Base-by-base conservation (phyloP, 169 alveolate genomes). In the Plasmodium falciparum region DNA sequence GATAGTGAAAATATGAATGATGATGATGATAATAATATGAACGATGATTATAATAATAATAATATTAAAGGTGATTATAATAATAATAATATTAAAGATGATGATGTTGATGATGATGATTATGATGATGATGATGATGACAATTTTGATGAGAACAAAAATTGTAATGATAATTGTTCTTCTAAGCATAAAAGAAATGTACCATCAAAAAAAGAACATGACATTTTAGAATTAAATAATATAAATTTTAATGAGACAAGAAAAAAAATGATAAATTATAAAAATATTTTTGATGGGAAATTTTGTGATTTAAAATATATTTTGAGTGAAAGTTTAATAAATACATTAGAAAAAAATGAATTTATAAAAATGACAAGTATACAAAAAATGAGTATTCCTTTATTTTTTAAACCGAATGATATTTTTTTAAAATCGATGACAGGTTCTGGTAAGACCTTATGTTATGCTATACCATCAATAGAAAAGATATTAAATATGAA, bases 371-470 rank as follows among this genome's bases (percentile, higher is more conserved):
- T 75, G 45, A 98, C 99, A 0, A 94, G 89, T 54, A 97, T 97
- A 56, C 97, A 97, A 92, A 96, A 95, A 45, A 93, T 93, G 88
- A 95, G 98, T n/a, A 97, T 97, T n/a, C 99, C 99, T 22, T 95
- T 95, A 33, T 88, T 95, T 17, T 88, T 96, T 26, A 94, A 95
- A 74, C 98, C 98, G 58, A 95, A 97, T 73, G 99, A 98, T 94
- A 95, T 96, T 7, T 94, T 98, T 74, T 95, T 98, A 43, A 96
- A 98, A 56, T 98, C 98, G 24, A 97, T 96, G 91, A 97, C 99
- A 9, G 99, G 99, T 8, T 96, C 99, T 15, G 99, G 99, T 29
- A 98, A 98, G 90, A 98, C 99, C 0, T 95, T 98, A 24, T 97
- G 99, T 65, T 98, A 97, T 90, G 94, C 98, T 69, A 93, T 98